These are phyloP conservation scores for Capronia coronata DNA, from an alignment of 2,329 filamentous ascomycete genomes.

Conservation along the genomic window DNA sequence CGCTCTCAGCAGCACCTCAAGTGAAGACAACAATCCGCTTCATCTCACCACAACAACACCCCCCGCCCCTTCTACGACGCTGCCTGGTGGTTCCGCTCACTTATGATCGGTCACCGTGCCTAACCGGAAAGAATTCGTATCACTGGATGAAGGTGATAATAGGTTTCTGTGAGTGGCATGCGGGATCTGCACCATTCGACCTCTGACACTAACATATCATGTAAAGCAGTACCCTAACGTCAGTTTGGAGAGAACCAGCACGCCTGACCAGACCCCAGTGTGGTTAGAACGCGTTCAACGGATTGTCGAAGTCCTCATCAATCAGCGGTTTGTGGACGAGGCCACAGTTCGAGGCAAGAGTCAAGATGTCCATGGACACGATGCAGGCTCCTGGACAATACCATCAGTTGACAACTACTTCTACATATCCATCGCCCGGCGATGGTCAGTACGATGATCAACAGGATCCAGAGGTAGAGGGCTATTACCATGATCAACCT, in stretches of 20 bases:
- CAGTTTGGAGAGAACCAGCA: neutral
- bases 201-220: conserved; percentile 1
- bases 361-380: conserved; percentile 20
- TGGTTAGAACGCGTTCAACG: too few species aligned
- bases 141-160: conserved; percentile 5
- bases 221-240: conserved; percentile 2
- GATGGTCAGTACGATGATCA: conserved; percentile 16
- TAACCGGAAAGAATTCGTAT: neutral
- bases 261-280: neutral
- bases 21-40: neutral
- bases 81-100: neutral
- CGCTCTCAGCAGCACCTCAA: neutral
- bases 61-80: neutral
- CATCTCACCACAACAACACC: neutral
- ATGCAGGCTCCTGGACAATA: conserved; percentile 21
- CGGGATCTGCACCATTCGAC: neutral
- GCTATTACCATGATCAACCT: conserved; percentile 18
- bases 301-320: neutral
- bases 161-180: conserved; percentile 6
- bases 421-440: conserved; percentile 11
- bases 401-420: conserved; percentile 12
- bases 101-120: neutral
- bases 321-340: conserved; percentile 9
- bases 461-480: conserved; percentile 9
- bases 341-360: conserved; percentile 7